Percentiles rank a stretch among this genome's conserved stretches.
Conservation (phyloP, 192 early-diverging fungal genomes). For the Coemansia sp. region DNA sequence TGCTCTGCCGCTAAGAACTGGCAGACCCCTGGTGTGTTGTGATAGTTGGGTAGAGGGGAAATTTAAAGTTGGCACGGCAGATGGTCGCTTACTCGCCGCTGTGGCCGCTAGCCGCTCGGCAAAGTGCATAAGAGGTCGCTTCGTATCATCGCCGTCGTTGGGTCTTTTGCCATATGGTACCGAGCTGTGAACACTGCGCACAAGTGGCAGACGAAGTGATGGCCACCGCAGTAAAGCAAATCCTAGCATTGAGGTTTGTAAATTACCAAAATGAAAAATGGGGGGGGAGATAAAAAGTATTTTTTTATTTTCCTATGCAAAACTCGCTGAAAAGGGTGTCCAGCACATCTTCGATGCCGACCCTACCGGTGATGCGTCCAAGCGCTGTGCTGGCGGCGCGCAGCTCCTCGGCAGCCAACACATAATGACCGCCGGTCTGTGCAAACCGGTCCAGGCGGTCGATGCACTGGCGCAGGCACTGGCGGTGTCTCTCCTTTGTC, state of each 20-base stretch:
- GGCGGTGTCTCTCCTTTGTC: conserved; percentile 66
- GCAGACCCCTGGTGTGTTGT: neutral
- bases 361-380: conserved; percentile 69
- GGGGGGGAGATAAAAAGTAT: no score
- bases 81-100: no score
- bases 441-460: conserved; percentile 47
- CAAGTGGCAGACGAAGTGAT: neutral
- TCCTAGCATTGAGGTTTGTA: no score
- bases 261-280: no score
- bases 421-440: conserved; percentile 28
- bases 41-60: neutral
- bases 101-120: neutral
- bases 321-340: conserved; percentile 73
- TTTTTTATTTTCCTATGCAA: conserved; percentile 70
- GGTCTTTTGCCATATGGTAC: neutral
- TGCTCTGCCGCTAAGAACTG: conserved; percentile 9
- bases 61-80: neutral
- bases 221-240: no score
- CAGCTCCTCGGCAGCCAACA: conserved; percentile 73
- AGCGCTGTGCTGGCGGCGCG: conserved; percentile 58
- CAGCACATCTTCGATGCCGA: conserved; percentile 71
- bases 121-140: neutral
- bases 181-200: neutral
- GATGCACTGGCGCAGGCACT: conserved; percentile 59
- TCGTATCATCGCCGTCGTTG: neutral